phyloP scores from a whole-genome alignment of 208 protist species.

The Trichomonas vaginalis region DNA sequence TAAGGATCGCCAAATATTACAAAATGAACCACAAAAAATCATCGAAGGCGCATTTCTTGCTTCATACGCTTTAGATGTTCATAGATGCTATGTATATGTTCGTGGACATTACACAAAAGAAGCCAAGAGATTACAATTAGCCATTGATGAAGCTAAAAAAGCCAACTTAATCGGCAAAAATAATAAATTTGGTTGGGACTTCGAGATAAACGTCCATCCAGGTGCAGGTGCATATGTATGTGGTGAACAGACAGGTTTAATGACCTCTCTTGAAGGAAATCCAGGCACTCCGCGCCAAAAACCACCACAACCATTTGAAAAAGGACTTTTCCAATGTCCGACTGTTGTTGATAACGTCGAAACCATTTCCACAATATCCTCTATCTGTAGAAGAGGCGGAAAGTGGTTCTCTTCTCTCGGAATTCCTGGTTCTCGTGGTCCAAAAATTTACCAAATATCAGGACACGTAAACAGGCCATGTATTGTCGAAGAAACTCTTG shows the following conservation, averaged over 20 bases:
- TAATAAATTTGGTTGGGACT: slow-evolving; percentile 81
- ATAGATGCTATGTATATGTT: slow-evolving; percentile 87
- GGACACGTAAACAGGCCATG: slow-evolving; percentile 91
- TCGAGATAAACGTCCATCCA: slow-evolving; percentile 87
- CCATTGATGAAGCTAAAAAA: slow-evolving; percentile 66
- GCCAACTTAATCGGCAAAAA: slow-evolving; percentile 81
- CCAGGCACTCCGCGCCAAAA: slow-evolving; percentile 85
- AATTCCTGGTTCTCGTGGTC: slow-evolving; percentile 80
- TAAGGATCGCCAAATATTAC: slow-evolving; percentile 98
- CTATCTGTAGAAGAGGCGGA: slow-evolving; percentile 42
- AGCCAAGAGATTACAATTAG: slow-evolving; percentile 63
- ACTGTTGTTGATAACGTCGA: slow-evolving; percentile 98
- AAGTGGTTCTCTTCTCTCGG: slow-evolving; percentile 84
- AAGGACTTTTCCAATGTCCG: slow-evolving; percentile 91
- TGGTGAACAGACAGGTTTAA: slow-evolving; percentile 88
- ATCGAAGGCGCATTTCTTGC: slow-evolving; percentile 85
- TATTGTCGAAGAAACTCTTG: slow-evolving; percentile 87
- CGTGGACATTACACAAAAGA: slow-evolving; percentile 94
- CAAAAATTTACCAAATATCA: slow-evolving; percentile 88
- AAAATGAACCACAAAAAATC: slow-evolving; percentile 93
- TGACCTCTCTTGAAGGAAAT: slow-evolving; percentile 77
- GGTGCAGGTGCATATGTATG: slow-evolving; percentile 95
- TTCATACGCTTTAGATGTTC: slow-evolving; percentile 79
- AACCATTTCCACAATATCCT: slow-evolving; percentile 52
- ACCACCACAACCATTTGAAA: slow-evolving; percentile 91